Percentiles rank a stretch among this genome's conserved stretches.
phyloP scores from a whole-genome alignment of 306 rosid species.

The Cicer chorassanicum region DNA sequence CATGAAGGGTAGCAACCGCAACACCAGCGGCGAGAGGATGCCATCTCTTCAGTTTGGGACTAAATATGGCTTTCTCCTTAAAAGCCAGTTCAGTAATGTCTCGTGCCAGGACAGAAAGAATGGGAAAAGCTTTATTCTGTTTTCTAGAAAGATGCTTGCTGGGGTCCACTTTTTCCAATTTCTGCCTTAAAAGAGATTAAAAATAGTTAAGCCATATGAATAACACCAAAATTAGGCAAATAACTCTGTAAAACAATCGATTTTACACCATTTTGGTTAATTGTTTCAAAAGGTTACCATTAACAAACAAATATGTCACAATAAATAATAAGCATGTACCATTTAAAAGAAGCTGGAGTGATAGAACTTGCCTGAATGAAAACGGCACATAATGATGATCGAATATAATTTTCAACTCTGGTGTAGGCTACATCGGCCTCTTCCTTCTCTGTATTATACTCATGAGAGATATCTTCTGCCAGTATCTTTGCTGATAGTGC shows the following conservation, averaged over 20 bases:
- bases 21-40: slow-evolving; percentile 88
- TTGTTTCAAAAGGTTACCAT: slow-evolving; percentile 31
- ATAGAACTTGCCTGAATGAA: slow-evolving; percentile 82
- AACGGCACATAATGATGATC: slow-evolving; percentile 77
- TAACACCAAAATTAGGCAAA: slow-evolving; percentile 28
- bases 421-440: slow-evolving; percentile 55
- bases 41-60: slow-evolving; percentile 87
- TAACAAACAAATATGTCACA: slow-evolving; percentile 36
- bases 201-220: slow-evolving; percentile 50
- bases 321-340: slow-evolving; percentile 18
- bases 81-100: slow-evolving; percentile 70
- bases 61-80: slow-evolving; percentile 75
- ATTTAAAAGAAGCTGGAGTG: slow-evolving; percentile 39
- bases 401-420: slow-evolving; percentile 74
- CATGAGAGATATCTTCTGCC: slow-evolving; percentile 60
- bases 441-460: slow-evolving; percentile 54
- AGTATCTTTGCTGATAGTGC: slow-evolving; percentile 73
- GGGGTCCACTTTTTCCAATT: slow-evolving; percentile 63
- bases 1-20: slow-evolving; percentile 85
- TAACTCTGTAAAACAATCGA: slow-evolving; percentile 13
- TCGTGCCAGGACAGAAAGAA: slow-evolving; percentile 72
- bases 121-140: slow-evolving; percentile 59
- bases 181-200: slow-evolving; percentile 62
- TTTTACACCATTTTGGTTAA: slow-evolving; percentile 25
- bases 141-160: slow-evolving; percentile 61